Evolutionary conservation across 345 rosid genomes (phyloP).

Genomic region (Linum lewisii): DNA sequence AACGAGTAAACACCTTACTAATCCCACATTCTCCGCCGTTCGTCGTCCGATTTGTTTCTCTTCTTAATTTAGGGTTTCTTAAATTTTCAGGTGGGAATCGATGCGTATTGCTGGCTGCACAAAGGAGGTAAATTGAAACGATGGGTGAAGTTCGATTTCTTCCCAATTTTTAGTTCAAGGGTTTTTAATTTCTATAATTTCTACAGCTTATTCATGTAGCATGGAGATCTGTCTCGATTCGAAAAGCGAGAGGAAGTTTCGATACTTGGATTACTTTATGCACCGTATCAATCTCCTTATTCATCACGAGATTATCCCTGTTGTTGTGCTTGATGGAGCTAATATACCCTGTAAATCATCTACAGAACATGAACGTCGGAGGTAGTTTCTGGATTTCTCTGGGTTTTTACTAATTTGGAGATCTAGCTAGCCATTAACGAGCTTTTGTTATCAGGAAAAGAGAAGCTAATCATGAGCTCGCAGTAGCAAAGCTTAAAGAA

Average conservation of each 20-base stretch:
- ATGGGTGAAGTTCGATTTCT: not conserved
- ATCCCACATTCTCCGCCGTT: not conserved
- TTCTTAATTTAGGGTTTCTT: not conserved
- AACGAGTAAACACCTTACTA: conserved; percentile 34
- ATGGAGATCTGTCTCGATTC: conserved; percentile 84
- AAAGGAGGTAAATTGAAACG: conserved; percentile 61
- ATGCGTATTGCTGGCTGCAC: conserved; percentile 91
- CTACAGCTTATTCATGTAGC: conserved; percentile 82
- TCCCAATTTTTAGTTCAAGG: not conserved
- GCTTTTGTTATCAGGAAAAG: conserved; percentile 36
- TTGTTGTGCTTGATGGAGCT: conserved; percentile 84
- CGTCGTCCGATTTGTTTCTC: not conserved
- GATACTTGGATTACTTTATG: conserved; percentile 70
- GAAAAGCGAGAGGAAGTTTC: conserved; percentile 45
- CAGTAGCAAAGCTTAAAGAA: conserved; percentile 58
- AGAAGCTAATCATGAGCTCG: conserved; percentile 48
- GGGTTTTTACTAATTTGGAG: not conserved
- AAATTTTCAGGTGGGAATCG: conserved; percentile 77
- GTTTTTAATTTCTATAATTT: not conserved
- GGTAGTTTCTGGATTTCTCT: conserved; percentile 21
- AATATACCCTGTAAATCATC: conserved; percentile 66
- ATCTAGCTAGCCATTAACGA: too few relatives aligned
- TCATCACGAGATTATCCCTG: conserved; percentile 51
- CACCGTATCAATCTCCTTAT: conserved; percentile 67
- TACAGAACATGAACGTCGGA: conserved; percentile 58